These are phyloP conservation scores for Botrytis tulipae DNA, from an alignment of 2,329 filamentous ascomycete genomes.

Conservation along the genomic window DNA sequence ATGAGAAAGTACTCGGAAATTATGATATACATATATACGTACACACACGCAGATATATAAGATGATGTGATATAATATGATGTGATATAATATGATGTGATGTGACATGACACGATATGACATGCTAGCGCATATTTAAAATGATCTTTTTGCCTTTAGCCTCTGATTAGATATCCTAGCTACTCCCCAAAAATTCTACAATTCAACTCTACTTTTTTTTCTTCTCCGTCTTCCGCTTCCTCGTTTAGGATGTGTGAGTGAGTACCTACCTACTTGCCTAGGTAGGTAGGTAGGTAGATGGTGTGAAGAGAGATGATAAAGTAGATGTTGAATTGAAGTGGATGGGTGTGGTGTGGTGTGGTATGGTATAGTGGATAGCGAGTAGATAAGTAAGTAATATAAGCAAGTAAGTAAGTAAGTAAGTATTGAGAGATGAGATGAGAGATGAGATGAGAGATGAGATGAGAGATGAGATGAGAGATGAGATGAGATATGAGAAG, in stretches of 20 bases:
- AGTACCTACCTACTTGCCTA: too few relatives aligned
- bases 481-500: too few relatives aligned
- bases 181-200: not conserved
- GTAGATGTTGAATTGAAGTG: not conserved
- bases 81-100: not conserved
- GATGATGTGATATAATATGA: not conserved
- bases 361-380: not conserved
- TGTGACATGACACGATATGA: not conserved
- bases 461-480: too few relatives aligned
- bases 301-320: too few relatives aligned
- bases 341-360: too few relatives aligned
- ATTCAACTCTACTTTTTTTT: not conserved
- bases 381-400: not conserved
- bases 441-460: too few relatives aligned
- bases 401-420: too few relatives aligned
- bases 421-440: too few relatives aligned
- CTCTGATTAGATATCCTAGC: not conserved
- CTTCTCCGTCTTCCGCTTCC: too few relatives aligned
- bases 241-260: too few relatives aligned
- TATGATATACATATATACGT: not conserved
- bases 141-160: not conserved
- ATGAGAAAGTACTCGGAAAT: not conserved
- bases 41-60: not conserved
- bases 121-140: not conserved
- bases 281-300: too few relatives aligned